Conservation (phyloP, 495 filamentous ascomycete species). For the Aspergillus ostianus region DNA sequence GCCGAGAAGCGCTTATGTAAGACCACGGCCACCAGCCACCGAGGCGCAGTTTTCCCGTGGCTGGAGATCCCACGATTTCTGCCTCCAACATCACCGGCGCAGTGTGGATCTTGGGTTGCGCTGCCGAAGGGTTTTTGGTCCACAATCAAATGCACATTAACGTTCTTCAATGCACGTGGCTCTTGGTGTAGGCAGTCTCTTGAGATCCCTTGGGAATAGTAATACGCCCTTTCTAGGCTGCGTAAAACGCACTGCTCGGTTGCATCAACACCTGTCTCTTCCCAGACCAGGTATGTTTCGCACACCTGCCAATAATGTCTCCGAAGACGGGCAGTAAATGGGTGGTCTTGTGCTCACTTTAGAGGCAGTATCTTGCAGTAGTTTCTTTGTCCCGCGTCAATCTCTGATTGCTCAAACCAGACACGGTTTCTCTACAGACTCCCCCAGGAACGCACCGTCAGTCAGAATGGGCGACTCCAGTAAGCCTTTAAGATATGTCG, state of each 20-base stretch:
- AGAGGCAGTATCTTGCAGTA: slow-evolving; percentile 13
- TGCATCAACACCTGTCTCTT: slow-evolving; percentile 3
- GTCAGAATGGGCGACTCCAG: slow-evolving; percentile 35
- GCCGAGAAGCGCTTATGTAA: neutral
- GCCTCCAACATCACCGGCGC: neutral
- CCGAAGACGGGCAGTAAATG: neutral
- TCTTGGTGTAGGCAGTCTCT: slow-evolving; percentile 12
- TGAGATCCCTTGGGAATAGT: slow-evolving; percentile 20
- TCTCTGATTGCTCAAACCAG: neutral
- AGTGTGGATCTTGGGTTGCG: no score
- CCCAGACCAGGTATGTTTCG: slow-evolving; percentile 18
- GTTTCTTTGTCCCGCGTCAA: slow-evolving; percentile 6
- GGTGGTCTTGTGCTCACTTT: slow-evolving; percentile 6
- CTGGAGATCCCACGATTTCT: neutral
- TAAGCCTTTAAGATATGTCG: slow-evolving; percentile 42
- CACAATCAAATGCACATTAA: neutral
- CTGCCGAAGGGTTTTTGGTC: neutral
- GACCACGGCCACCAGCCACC: neutral
- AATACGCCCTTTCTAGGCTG: slow-evolving; percentile 15
- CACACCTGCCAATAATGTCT: neutral
- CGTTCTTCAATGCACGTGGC: slow-evolving; percentile 22
- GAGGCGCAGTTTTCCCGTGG: neutral
- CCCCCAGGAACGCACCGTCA: neutral
- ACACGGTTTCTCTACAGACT: slow-evolving; percentile 10
- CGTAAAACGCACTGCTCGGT: slow-evolving; percentile 2